Base-by-base conservation (phyloP, 331 rosid species). In the Telfairia occidentalis region DNA sequence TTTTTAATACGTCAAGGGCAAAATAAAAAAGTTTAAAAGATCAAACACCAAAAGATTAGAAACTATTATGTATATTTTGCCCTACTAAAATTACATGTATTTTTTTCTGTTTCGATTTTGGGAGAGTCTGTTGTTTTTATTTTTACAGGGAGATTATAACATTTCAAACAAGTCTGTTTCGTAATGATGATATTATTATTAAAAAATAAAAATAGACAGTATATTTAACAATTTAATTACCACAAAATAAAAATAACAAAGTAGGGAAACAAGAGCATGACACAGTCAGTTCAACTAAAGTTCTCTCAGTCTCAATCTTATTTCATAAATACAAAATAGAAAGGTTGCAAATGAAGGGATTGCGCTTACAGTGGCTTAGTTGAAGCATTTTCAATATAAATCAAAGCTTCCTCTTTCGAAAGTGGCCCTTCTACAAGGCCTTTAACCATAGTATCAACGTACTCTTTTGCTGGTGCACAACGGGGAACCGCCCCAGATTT, bases 361-460 rank as follows among this genome's bases (percentile, higher is more conserved):
- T 45, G 69, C 65, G 49, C 77, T 89, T 82, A 81, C 48, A 90
- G 60, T 29, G 89, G 85, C 65, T 76, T 86, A 59, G 81, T 72
- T 49, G 85, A 32, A 57, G 89, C 92, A 42, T 84, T 79, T 49
- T 81, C 87, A 13, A 95, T 57, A 82, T 95, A 88, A 13, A 83
- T 77, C 75, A 66, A 78, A 59, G 99, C 96, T 60, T 87, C 96
- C 54, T 30, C 87, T 78, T 86, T 90, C 0, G 96, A 85, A 50
- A 95, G 84, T 63, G 83, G 92, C 57, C 96, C 97, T 81, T 83
- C 96, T 9, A 86, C 92, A 77, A 92, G 80, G 71, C 97, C 99
- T 79, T 63, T 87, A 42, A 78, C 73, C 52, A 95, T 70, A 42
- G 87, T 79, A 74, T 82, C 70, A 37, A 82, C 85, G 67, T 95